Base-by-base conservation (phyloP, 306 rosid species). In the Purshia tridentata region DNA sequence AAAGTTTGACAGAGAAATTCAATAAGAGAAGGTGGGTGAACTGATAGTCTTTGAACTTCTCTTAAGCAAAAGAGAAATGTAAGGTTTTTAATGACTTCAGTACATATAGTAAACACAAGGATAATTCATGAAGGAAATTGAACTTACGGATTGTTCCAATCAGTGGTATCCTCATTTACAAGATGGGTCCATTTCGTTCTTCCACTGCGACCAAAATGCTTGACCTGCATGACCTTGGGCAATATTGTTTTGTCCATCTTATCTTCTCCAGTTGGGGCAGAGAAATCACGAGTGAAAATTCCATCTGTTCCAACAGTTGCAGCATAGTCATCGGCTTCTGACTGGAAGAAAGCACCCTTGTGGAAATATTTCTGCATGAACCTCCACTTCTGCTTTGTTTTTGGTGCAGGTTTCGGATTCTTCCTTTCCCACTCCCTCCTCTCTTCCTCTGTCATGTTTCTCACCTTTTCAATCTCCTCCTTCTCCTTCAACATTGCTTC, bases 201-300 rank as follows among this genome's bases (percentile, higher is more conserved):
- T 76, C 98, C 98, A 84, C 98, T 94, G 5, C 96, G 94, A 73
- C 97, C 98, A 80, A 94, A 94, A 86, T 94, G 98, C 86, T 91
- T 94, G 80, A 94, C 97, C 84, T 94, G 98, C 98, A 91, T 91
- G 72, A 94, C 96, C 86, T 89, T 94, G 9, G 98, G 98, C 75
- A 94, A 78, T 67, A 89, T 89, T 59, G 97, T 89, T 86, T 94
- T 94, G 83, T 94, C 92, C 98, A 94, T 88, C 83, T 85, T 94
- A 82, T 94, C 98, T 83, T 94, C 98, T 63, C 97, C 98, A 29
- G 97, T 94, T 46, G 96, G 97, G 49, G 98, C 82, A 76, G 98
- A 91, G 89, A 87, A 91, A 85, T 94, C 98, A 10, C 98, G 98
- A 5, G 46, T 3, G 49, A 23, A 91, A 70, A 91, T 94, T 53